Evolutionary conservation across 495 filamentous ascomycete genomes (phyloP).

Genomic region (Penicillium pancosmium): DNA sequence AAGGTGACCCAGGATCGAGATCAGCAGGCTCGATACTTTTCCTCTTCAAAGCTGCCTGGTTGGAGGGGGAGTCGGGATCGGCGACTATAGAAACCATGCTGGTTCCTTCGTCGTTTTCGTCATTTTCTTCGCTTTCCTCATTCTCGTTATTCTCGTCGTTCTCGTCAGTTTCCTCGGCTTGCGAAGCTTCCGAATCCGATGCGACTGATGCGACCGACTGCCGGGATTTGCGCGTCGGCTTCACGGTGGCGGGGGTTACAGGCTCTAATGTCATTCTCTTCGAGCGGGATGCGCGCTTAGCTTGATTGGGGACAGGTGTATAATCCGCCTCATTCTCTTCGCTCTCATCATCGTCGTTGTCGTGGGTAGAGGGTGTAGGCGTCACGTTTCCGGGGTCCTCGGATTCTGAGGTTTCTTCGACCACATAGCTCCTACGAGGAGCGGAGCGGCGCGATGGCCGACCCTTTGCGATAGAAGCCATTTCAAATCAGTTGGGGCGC

Average conservation of each 20-base stretch:
- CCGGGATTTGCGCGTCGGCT: slow-evolving; percentile 37
- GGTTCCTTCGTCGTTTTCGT: slow-evolving; percentile 43
- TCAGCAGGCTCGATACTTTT: slow-evolving; percentile 47
- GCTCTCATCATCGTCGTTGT: slow-evolving; percentile 60
- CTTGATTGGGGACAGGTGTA: slow-evolving; percentile 65
- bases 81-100: slow-evolving; percentile 46
- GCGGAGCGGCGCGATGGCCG: slow-evolving; percentile 77
- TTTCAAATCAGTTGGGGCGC: slow-evolving; percentile 31
- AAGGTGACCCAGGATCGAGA: slow-evolving; percentile 61
- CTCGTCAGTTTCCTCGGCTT: slow-evolving; percentile 34
- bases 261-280: slow-evolving; percentile 62
- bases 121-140: slow-evolving; percentile 5
- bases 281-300: slow-evolving; percentile 46
- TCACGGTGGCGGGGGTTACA: slow-evolving; percentile 45
- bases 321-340: slow-evolving; percentile 74
- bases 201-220: slow-evolving; percentile 27
- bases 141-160: slow-evolving; percentile 31
- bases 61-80: slow-evolving; percentile 64
- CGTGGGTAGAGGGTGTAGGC: slow-evolving; percentile 42
- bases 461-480: slow-evolving; percentile 66
- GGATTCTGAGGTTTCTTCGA: slow-evolving; percentile 76
- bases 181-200: slow-evolving; percentile 10
- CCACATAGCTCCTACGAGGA: slow-evolving; percentile 65
- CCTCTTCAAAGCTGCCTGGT: slow-evolving; percentile 63
- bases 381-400: slow-evolving; percentile 59